Evolutionary conservation across 1,284 basidiomycete genomes (phyloP), one percentile per base, ranked within the genome.

Genomic region (Ustilago sp.): DNA sequence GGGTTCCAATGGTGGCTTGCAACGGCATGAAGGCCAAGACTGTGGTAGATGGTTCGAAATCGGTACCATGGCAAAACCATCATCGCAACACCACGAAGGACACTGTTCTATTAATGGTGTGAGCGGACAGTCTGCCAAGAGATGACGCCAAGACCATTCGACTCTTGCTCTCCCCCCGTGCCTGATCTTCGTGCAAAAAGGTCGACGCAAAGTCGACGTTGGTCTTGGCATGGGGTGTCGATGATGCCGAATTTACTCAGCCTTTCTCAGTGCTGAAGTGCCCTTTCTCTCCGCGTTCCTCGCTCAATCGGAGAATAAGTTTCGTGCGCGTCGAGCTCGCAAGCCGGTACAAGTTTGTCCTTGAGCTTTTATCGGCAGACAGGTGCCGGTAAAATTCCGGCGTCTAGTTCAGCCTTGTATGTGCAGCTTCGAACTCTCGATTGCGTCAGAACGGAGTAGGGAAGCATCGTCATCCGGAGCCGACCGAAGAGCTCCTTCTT

Each of bases 121-220:
- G 47, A 38, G 17, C 38, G 56, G 45, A 48, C 52, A 55, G n/a
- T 31, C 35, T 53, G 68, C 68, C 60, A 72, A 67, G 68, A 61
- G 19, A 43, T 3, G 28, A 28, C n/a, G 59, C 45, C 63, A 65
- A 65, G 63, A 59, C 39, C 43, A 13, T 32, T 45, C 23, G 28
- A 59, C 28, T 73, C 70, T 73, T 73, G 70, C 70, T 73, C 70
- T 73, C 65, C 36, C 58, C 50, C 19, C 7, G 15, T 48, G 70
- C 70, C 59, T 31, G 5, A 13, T 9, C 0, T 12, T 23, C 13
- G 28, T 7, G 12, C 15, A 4, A 17, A 28, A 4, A 19, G 43
- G 7, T 12, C 19, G 58, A 68, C 64, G 70, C 62, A 55, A 68
- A 43, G 15, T 13, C 3, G 23, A 68, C 52, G 65, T 23, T 0